Evolutionary conservation across 306 rosid genomes (phyloP), one percentile per base, ranked within the genome.

Genomic region (Vachellia pachyceras): DNA sequence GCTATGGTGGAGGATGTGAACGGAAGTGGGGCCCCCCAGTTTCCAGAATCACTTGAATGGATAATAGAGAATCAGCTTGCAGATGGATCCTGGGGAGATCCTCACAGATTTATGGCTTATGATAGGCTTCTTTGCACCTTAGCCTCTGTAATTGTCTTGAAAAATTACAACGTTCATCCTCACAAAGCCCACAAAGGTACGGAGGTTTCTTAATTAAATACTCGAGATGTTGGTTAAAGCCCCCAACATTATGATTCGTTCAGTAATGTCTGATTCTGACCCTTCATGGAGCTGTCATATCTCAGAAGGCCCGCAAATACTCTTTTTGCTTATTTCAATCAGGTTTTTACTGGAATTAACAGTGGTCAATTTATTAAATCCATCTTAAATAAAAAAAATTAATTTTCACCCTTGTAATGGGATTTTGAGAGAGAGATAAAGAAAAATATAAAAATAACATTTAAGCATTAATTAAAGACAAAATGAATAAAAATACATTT

Each of bases 71-170:
- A 58, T 58, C 65, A 58, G 15, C 65, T 58, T 22, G 36, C 65
- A 10, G 65, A 58, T 23, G 65, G 65, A 10, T 58, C 65, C 13
- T 58, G 65, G 65, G 65, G 65, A 22, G 65, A 58, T 58, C 33
- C 36, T 58, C 36, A 58, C 5, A 4, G 4, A 3, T 58, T 58
- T 58, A 1, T 23, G 36, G 36, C 36, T 10, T 22, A 58, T 22
- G 65, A 58, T 58, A 23, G 65, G 65, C 36, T 58, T 22, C 65
- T 58, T 10, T 58, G 36, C 7, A 58, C 65, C 15, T 58, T 58
- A 2, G 65, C 65, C 10, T 58, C 15, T 3, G 65, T 58, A 0
- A 10, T 58, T 58, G 65, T 11, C 15, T 58, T 58, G 10, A 23
- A 15, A 58, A 36, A 23, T 3, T 58, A 23, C 36, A 20, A 58